These are phyloP conservation scores for Podila clonocystis DNA, from an alignment of 192 early-diverging fungal genomes.

Conservation along the genomic window DNA sequence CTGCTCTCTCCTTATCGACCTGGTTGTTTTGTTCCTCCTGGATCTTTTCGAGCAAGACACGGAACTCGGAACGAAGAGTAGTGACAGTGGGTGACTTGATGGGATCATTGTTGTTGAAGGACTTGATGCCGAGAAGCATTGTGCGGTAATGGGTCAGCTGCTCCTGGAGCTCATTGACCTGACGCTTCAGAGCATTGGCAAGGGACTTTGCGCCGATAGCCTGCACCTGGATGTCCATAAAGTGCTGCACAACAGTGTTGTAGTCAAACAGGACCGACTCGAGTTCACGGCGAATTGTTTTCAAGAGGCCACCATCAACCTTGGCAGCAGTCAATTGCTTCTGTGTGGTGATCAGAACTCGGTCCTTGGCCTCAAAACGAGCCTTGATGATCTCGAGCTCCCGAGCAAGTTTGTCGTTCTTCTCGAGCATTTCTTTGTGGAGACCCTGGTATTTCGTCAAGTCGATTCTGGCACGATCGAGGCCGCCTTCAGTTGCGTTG, in stretches of 20 bases:
- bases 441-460: constrained; percentile 33
- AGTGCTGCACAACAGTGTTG: constrained; percentile 48
- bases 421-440: constrained; percentile 42
- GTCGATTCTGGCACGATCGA: constrained; percentile 32
- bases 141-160: constrained; percentile 36
- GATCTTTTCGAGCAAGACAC: constrained; percentile 39
- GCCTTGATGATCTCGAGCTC: constrained; percentile 33
- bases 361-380: constrained; percentile 44
- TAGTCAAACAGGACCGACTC: constrained; percentile 47
- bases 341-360: constrained; percentile 30
- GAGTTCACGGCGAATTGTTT: constrained; percentile 42
- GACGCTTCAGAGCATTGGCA: constrained; percentile 33
- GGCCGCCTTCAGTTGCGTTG: constrained; percentile 21
- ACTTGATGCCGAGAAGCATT: constrained; percentile 47
- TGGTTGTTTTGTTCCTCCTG: constrained; percentile 38
- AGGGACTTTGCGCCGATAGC: constrained; percentile 39
- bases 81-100: constrained; percentile 47
- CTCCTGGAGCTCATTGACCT: constrained; percentile 32
- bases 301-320: constrained; percentile 34
- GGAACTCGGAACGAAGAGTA: constrained; percentile 32
- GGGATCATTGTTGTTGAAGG: constrained; percentile 50
- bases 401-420: constrained; percentile 23
- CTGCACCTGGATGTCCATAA: constrained; percentile 46
- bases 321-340: constrained; percentile 36
- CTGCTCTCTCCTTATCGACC: constrained; percentile 26